Evolutionary conservation across 2,329 filamentous ascomycete species (phyloP).

Genomic region (Trichoderma lentiforme): DNA sequence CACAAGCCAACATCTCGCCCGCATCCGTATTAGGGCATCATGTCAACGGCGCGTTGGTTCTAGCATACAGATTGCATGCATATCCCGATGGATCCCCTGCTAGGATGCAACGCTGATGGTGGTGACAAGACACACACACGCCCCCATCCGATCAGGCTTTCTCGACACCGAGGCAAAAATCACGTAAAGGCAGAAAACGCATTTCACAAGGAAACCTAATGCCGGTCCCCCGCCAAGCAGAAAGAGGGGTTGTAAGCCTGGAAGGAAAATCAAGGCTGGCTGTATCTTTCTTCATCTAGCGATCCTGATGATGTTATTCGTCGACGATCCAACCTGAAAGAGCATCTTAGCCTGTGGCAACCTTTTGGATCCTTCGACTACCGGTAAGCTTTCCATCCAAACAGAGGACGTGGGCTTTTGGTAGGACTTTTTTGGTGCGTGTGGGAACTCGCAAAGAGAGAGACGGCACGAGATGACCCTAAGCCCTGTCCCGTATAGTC

Average conservation of each 20-base stretch:
- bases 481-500: background rate
- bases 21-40: background rate
- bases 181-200: background rate
- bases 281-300: background rate
- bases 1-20: background rate
- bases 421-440: background rate
- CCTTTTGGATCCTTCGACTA: background rate
- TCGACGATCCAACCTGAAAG: background rate
- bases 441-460: background rate
- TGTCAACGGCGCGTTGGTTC: conserved; percentile 8
- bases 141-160: background rate
- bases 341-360: background rate
- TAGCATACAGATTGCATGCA: conserved; percentile 3
- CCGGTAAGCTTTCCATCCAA: background rate
- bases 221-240: background rate
- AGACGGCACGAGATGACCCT: background rate
- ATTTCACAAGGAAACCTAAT: background rate
- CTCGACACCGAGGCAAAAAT: background rate
- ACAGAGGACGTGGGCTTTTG: background rate
- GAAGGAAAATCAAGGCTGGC: background rate
- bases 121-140: background rate
- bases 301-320: background rate
- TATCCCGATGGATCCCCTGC: background rate
- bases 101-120: conserved; percentile 12
- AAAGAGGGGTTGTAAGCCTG: background rate